Evolutionary conservation across 2,329 filamentous ascomycete genomes (phyloP).

Genomic region (Drechslera avenae): DNA sequence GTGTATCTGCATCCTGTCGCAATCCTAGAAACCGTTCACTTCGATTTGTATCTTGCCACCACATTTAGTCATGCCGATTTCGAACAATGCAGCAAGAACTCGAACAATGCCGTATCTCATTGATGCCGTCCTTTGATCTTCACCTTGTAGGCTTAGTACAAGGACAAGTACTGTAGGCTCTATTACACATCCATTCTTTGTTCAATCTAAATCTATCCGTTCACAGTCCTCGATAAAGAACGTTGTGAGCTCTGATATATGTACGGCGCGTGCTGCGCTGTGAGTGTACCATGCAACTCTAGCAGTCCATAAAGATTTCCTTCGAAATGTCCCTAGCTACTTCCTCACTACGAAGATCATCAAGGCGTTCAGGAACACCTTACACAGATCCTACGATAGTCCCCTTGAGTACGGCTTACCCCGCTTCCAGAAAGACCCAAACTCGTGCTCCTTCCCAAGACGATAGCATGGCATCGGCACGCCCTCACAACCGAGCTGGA

Average conservation of each 20-base stretch:
- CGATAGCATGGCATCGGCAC: background rate
- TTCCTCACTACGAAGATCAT: conserved; percentile 3
- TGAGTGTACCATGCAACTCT: conserved; percentile 4
- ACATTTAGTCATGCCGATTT: background rate
- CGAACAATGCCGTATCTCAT: conserved; percentile 17
- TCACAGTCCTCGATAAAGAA: conserved; percentile 20
- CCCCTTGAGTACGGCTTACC: no score
- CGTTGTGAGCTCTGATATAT: conserved; percentile 26
- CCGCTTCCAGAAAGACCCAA: no score
- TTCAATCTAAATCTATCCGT: conserved; percentile 18
- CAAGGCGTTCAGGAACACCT: background rate
- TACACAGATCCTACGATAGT: background rate
- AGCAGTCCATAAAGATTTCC: conserved; percentile 3
- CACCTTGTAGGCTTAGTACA: conserved; percentile 18
- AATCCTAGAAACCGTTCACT: background rate
- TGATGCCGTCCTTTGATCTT: conserved; percentile 17
- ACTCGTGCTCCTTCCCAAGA: conserved; percentile 4
- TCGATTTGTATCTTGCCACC: background rate
- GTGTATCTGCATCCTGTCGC: background rate
- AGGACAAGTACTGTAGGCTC: conserved; percentile 15
- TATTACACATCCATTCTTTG: conserved; percentile 21
- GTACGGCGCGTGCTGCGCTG: conserved; percentile 11
- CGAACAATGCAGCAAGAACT: conserved; percentile 10
- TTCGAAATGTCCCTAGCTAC: conserved; percentile 8
- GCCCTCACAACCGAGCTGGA: conserved; percentile 6